phyloP scores from a whole-genome alignment of 2,329 filamentous ascomycete genomes.

The Clonostachys byssicola region DNA sequence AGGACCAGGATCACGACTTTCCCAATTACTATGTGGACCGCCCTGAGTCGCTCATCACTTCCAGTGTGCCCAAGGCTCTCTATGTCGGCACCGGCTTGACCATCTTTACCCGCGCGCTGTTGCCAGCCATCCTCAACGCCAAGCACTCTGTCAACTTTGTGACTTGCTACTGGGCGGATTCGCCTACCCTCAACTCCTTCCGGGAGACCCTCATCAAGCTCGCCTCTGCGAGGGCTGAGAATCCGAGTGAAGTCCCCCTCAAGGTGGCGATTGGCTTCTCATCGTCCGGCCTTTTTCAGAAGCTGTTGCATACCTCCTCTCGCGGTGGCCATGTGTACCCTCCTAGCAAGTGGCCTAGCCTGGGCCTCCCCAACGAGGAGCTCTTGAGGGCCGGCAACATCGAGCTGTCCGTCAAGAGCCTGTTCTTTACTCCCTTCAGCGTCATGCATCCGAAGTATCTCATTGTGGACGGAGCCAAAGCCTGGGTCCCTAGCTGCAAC shows the following conservation, averaged over 20 bases:
- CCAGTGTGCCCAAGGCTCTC: constrained; percentile 41
- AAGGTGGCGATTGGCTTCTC: constrained; percentile 74
- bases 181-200: constrained; percentile 54
- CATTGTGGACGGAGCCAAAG: constrained; percentile 62
- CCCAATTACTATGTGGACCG: constrained; percentile 42
- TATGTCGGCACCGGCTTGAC: constrained; percentile 54
- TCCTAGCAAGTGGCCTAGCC: constrained; percentile 51
- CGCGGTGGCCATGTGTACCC: constrained; percentile 58
- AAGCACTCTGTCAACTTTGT: constrained; percentile 67
- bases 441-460: constrained; percentile 89
- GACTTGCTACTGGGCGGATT: constrained; percentile 79
- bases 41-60: constrained; percentile 40
- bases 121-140: constrained; percentile 58
- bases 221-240: constrained; percentile 35
- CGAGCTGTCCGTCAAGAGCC: constrained; percentile 67
- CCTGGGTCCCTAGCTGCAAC: constrained; percentile 76
- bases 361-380: constrained; percentile 59
- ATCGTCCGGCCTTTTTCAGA: constrained; percentile 67
- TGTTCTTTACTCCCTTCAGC: constrained; percentile 77
- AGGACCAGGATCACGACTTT: constrained; percentile 33
- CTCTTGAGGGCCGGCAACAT: constrained; percentile 52
- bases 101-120: constrained; percentile 48
- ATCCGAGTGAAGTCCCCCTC: constrained; percentile 26
- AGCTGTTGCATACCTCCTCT: constrained; percentile 68
- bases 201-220: constrained; percentile 53